Percentiles rank a stretch among this genome's conserved stretches.
phyloP scores from a whole-genome alignment of 2,329 filamentous ascomycete genomes.

The Trichophyton schoenleinii region DNA sequence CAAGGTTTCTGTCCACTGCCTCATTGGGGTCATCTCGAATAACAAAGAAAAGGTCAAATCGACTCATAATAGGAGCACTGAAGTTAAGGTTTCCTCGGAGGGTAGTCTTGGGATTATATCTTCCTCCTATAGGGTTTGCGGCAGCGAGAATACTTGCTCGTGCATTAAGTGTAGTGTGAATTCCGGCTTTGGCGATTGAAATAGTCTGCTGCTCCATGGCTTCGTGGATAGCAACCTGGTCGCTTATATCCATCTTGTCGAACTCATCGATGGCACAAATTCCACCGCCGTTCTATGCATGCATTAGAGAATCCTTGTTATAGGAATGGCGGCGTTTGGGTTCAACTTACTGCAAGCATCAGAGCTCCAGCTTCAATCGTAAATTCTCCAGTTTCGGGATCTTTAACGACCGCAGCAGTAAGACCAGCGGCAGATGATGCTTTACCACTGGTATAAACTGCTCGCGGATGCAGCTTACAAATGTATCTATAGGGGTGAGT shows the following conservation, averaged over 20 bases:
- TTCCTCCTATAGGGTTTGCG: constrained; percentile 86
- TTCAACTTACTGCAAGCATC: constrained; percentile 60
- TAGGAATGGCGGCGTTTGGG: background rate
- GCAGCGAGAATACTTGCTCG: constrained; percentile 90
- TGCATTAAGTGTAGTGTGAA: constrained; percentile 93
- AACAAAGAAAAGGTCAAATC: constrained; percentile 98
- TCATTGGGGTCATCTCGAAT: constrained; percentile 96
- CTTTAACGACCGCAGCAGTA: constrained; percentile 91
- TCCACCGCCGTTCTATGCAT: constrained; percentile 55
- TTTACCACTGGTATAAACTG: constrained; percentile 95
- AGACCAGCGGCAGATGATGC: constrained; percentile 95
- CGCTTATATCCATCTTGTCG: constrained; percentile 97
- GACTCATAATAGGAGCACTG: constrained; percentile 97
- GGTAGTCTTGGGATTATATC: constrained; percentile 91
- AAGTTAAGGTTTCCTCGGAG: constrained; percentile 95
- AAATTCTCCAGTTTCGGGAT: constrained; percentile 96
- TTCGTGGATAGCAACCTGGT: constrained; percentile 98
- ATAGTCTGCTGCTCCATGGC: constrained; percentile 99
- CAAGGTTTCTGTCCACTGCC: constrained; percentile 74
- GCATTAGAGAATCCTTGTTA: constrained; percentile 6
- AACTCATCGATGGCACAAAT: constrained; percentile 99
- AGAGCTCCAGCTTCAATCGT: constrained; percentile 96
- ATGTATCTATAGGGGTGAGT: constrained; percentile 50
- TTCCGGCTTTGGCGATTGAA: constrained; percentile 95
- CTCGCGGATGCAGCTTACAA: constrained; percentile 88